Evolutionary conservation across 257 asterid genomes (phyloP), one percentile per base, ranked within the genome.

Genomic region (Plectranthus barbatus): DNA sequence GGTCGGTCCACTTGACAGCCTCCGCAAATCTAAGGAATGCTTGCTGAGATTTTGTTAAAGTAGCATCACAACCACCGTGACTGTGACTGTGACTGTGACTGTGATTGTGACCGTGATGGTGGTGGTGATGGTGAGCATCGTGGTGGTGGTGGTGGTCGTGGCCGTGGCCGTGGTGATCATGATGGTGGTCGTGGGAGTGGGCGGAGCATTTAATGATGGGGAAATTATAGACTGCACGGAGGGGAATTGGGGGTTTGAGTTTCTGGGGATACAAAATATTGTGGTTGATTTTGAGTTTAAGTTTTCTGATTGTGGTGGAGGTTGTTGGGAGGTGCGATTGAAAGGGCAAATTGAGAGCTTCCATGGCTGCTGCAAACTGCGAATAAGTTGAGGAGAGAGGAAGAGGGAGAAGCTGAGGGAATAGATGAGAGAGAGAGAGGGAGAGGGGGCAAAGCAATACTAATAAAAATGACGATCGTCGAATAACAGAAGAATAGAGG

Each of bases 41-140:
- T 70, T 79, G 69, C 86, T 93, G 99, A 7, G 83, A 51, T 68
- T 78, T 81, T 14, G 96, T 90, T 37, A 85, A 73, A 72, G 77
- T 64, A 52, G 57, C 57, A 44, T 73, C 75, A 41, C 71, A 34
- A 24, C 62, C 87, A 4, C 74, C 77, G n/a, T n/a, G n/a, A n/a
- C n/a, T n/a, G n/a, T n/a, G n/a, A n/a, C n/a, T n/a, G n/a, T n/a
- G n/a, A n/a, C n/a, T n/a, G n/a, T n/a, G n/a, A n/a, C n/a, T n/a
- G 17, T 70, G 68, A 21, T 64, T 56, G 55, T 69, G 77, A 21
- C 67, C 42, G 18, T 76, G 75, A 42, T 64, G 57, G 2, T 76
- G 75, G 5, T 73, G 56, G 1, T 74, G 60, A 0, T 72, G 54
- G 1, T 80, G 72, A 0, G 71, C 57, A 12, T 74, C 74, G 5